phyloP scores from a whole-genome alignment of 169 alveolate species.

The Eimeria necatrix region DNA sequence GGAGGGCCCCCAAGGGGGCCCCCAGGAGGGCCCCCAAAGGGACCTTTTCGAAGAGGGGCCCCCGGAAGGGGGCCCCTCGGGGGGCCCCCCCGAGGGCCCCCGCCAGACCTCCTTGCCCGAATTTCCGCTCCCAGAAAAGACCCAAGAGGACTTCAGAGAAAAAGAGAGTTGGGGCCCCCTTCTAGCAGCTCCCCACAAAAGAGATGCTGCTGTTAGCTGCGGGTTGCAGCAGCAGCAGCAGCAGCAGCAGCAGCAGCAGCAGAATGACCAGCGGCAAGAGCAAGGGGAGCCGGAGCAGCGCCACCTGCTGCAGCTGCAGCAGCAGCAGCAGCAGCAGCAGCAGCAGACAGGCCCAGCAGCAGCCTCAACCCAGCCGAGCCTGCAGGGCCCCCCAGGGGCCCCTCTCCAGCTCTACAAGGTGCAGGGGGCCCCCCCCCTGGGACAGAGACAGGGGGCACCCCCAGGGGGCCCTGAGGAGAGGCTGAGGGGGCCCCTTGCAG shows the following conservation, averaged over 20 bases:
- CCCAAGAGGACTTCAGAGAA: neutral
- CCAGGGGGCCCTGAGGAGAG: no score
- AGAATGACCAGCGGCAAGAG: neutral
- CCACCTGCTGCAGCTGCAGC: no score
- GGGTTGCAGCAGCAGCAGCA: slow-evolving; percentile 19
- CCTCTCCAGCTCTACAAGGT: no score
- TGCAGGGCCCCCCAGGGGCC: no score
- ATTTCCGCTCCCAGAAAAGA: neutral
- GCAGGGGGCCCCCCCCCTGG: no score
- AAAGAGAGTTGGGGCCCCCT: neutral
- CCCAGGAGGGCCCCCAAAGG: neutral
- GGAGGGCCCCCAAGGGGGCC: no score
- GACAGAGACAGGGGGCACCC: no score
- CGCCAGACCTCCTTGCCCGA: slow-evolving; percentile 10
- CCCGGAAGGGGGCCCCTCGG: neutral
- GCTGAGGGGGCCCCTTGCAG: slow-evolving; percentile 22
- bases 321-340: no score
- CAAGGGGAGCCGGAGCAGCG: no score
- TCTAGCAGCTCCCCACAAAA: neutral
- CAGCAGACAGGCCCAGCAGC: neutral
- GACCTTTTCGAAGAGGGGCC: neutral
- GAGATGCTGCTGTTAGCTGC: neutral
- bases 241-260: slow-evolving; percentile 42
- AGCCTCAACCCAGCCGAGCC: no score
- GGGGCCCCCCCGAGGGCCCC: slow-evolving; percentile 10